These are phyloP conservation scores for Aspergillus oerlinghausenensis DNA, from an alignment of 2,329 filamentous ascomycete species.

Conservation along the genomic window DNA sequence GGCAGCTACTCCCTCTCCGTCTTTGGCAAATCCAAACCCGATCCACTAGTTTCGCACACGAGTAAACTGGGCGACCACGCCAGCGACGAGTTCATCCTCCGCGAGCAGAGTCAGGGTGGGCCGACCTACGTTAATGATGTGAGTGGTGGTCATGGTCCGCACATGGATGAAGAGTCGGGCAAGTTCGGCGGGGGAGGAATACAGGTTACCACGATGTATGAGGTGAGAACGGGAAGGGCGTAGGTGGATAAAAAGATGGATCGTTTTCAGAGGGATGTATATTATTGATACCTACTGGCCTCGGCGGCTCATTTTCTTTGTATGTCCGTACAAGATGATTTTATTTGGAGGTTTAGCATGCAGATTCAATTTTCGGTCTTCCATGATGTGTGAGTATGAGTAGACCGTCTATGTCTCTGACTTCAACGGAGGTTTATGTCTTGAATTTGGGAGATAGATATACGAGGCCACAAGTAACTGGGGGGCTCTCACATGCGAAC, in stretches of 20 bases:
- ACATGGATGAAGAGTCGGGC: conserved; percentile 11
- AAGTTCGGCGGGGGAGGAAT: conserved; percentile 6
- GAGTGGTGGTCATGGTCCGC: conserved; percentile 2
- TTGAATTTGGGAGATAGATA: too few relatives aligned
- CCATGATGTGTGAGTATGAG: too few relatives aligned
- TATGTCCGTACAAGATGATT: background rate
- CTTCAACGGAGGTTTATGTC: too few relatives aligned
- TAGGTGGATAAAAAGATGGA: background rate
- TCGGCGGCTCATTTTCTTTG: background rate
- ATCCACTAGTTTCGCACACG: conserved; percentile 2
- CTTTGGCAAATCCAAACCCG: conserved; percentile 5
- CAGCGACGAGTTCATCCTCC: conserved; percentile 11
- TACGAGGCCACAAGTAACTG: too few relatives aligned
- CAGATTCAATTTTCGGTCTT: too few relatives aligned
- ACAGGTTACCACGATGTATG: conserved; percentile 18
- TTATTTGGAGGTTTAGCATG: background rate
- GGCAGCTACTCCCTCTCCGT: conserved; percentile 8
- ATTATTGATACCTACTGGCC: background rate
- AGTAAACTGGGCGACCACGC: conserved; percentile 2
- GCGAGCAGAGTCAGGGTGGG: background rate
- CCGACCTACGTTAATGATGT: background rate
- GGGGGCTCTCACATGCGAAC: too few relatives aligned
- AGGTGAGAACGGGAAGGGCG: conserved; percentile 4
- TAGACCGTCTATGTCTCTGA: too few relatives aligned
- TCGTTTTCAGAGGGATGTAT: background rate